Evolutionary conservation across 148 eudicot species (phyloP).

Genomic region (Camellia lanceoleosa): DNA sequence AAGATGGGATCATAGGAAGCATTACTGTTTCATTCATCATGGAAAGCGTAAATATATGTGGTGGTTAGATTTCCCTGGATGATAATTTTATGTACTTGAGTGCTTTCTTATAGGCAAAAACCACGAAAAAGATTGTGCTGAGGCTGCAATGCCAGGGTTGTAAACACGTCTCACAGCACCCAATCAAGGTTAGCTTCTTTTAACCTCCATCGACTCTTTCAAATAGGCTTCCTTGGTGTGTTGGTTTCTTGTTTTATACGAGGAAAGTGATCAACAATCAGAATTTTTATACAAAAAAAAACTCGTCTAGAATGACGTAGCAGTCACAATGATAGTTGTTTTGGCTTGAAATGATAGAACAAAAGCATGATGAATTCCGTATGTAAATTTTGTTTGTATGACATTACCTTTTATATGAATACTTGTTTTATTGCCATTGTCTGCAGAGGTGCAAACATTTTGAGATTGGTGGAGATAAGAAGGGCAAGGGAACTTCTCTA

Average conservation of each 20-base stretch:
- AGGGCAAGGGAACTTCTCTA: slow-evolving; percentile 57
- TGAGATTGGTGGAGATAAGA: slow-evolving; percentile 68
- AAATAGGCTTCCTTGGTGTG: neutral
- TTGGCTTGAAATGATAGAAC: too few relatives aligned
- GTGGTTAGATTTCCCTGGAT: neutral
- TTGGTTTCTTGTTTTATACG: neutral
- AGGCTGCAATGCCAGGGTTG: slow-evolving; percentile 86
- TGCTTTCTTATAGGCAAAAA: slow-evolving; percentile 50
- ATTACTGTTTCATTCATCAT: too few relatives aligned
- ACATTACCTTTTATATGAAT: too few relatives aligned
- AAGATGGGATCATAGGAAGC: too few relatives aligned
- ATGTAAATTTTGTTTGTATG: too few relatives aligned
- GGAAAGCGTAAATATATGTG: too few relatives aligned
- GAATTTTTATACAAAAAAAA: too few relatives aligned
- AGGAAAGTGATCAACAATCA: too few relatives aligned
- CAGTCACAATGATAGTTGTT: too few relatives aligned
- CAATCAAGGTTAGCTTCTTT: slow-evolving; percentile 54
- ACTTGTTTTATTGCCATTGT: neutral
- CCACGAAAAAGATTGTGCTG: slow-evolving; percentile 78
- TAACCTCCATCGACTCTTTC: neutral
- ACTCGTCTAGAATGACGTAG: too few relatives aligned
- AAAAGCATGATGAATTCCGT: too few relatives aligned
- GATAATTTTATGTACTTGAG: neutral
- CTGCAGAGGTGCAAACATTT: slow-evolving; percentile 65
- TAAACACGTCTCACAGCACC: slow-evolving; percentile 79